Percentiles rank a stretch among this genome's conserved stretches.
Evolutionary conservation across 306 rosid species (phyloP).

Genomic region (Gastrolobium bilobum): DNA sequence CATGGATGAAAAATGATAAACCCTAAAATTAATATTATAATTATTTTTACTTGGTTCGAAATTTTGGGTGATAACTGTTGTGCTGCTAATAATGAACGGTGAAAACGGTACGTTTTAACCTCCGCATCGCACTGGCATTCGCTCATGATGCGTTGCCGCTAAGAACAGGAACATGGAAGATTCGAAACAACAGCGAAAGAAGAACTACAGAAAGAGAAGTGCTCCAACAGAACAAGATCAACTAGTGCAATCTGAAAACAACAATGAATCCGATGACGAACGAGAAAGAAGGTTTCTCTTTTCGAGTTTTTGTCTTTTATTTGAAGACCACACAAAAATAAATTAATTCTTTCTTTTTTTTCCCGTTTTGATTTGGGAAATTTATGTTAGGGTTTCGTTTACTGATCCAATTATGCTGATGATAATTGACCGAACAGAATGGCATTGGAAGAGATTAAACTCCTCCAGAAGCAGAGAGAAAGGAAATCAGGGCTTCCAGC

Average conservation of each 20-base stretch:
- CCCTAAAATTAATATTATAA: no score
- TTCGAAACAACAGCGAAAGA: constrained; percentile 52
- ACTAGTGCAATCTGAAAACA: constrained; percentile 22
- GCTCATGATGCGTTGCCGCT: neutral
- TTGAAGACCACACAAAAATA: no score
- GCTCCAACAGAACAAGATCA: constrained; percentile 47
- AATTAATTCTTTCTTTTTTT: no score
- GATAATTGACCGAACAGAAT: constrained; percentile 54
- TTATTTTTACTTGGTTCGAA: no score
- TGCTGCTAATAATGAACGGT: no score
- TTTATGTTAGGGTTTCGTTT: constrained; percentile 38
- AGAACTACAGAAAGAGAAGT: constrained; percentile 76
- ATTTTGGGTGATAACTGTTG: no score
- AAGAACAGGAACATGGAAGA: constrained; percentile 47
- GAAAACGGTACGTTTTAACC: constrained; percentile 15
- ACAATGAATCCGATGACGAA: constrained; percentile 68
- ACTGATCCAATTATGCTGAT: neutral
- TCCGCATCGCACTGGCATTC: neutral
- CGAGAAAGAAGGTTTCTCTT: constrained; percentile 71
- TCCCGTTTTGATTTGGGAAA: neutral
- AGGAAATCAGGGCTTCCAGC: constrained; percentile 89
- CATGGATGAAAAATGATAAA: no score
- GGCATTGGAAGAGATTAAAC: constrained; percentile 92
- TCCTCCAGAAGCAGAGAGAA: constrained; percentile 92
- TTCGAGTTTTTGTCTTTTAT: neutral